These are phyloP conservation scores for Astragalus glycyphyllos DNA, from an alignment of 306 rosid species.

Conservation along the genomic window DNA sequence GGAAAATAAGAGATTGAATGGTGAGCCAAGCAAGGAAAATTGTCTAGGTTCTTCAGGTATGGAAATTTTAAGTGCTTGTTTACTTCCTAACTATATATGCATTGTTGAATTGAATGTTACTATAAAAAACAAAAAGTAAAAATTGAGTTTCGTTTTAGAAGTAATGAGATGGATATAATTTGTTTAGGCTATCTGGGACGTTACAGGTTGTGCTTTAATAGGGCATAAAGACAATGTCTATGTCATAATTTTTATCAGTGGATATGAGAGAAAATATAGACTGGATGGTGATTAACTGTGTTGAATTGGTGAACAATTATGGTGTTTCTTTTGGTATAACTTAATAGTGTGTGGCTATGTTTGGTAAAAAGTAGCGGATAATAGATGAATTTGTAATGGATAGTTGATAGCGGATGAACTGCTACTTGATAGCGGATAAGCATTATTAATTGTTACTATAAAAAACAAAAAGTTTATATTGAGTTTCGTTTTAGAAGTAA, in stretches of 20 bases:
- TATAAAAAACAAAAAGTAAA: not conserved
- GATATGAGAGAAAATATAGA: not conserved
- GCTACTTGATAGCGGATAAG: too few species aligned
- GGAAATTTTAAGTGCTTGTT: not conserved
- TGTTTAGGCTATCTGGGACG: conserved; percentile 8
- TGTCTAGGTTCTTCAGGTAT: conserved; percentile 35
- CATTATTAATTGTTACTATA: too few species aligned
- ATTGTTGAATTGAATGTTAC: conserved; percentile 3
- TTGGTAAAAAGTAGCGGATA: too few species aligned
- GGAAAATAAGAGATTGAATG: not conserved
- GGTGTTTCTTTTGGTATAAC: not conserved
- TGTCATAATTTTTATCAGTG: not conserved
- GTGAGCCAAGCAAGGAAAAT: not conserved
- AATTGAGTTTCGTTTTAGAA: conserved; percentile 11
- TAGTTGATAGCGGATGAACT: too few species aligned
- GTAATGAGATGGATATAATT: conserved; percentile 1
- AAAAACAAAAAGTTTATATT: too few species aligned
- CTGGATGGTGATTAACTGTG: conserved; percentile 23
- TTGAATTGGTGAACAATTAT: not conserved
- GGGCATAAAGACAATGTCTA: conserved; percentile 15
- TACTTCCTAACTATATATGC: not conserved
- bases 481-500: too few species aligned
- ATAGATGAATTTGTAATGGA: too few species aligned
- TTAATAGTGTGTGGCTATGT: not conserved
- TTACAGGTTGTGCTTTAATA: not conserved